A percentile compares a stretch with the other conserved stretches of the same genome.
phyloP scores from a whole-genome alignment of 176 grass and related monocot species.

The Coix lacrymajobi region DNA sequence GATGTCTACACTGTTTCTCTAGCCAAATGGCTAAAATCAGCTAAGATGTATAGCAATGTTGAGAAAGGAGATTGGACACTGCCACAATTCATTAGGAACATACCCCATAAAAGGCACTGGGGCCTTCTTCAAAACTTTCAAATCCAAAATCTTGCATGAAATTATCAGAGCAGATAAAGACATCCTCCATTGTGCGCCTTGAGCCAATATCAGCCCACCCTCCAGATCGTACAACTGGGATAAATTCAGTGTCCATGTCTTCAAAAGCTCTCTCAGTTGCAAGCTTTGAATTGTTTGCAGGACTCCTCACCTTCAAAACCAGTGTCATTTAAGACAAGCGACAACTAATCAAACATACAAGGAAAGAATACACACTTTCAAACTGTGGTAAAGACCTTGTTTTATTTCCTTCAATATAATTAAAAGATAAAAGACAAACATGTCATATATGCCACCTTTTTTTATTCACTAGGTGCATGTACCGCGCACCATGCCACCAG shows the following conservation, averaged over 20 bases:
- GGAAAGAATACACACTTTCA: neutral
- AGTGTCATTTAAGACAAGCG: neutral
- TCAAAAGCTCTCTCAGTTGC: slow-evolving; percentile 47
- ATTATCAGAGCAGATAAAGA: slow-evolving; percentile 70
- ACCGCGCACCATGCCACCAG: neutral
- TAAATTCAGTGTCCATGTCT: slow-evolving; percentile 40
- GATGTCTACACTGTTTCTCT: neutral
- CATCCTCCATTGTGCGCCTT: slow-evolving; percentile 80
- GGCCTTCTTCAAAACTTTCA: slow-evolving; percentile 50
- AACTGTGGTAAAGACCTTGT: neutral
- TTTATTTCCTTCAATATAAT: neutral
- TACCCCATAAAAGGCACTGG: slow-evolving; percentile 91
- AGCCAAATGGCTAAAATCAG: neutral
- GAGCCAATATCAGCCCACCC: slow-evolving; percentile 77
- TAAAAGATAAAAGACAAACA: neutral
- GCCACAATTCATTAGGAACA: slow-evolving; percentile 6
- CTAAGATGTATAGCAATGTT: neutral
- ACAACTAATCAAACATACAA: neutral
- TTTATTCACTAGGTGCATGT: neutral
- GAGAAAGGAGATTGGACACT: neutral
- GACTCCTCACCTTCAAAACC: slow-evolving; percentile 58
- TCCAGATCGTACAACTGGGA: slow-evolving; percentile 72
- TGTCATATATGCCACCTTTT: neutral
- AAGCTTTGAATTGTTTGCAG: slow-evolving; percentile 16
- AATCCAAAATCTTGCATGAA: slow-evolving; percentile 64